phyloP scores from a whole-genome alignment of 768 basidiomycete species.

The Phallus indusiatus region DNA sequence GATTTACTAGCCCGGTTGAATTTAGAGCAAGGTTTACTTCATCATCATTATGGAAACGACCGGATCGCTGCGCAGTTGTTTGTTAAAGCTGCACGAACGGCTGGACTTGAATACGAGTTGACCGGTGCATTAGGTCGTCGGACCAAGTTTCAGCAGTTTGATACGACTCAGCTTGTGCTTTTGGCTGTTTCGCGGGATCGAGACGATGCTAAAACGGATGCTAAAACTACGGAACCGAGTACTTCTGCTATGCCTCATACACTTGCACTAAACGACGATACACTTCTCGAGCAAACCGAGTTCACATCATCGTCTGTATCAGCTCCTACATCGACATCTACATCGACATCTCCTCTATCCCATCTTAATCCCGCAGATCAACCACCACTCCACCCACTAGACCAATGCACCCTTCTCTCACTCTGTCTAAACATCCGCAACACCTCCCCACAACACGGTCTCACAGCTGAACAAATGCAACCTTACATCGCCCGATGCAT shows the following conservation, averaged over 20 bases:
- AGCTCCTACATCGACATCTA: slow-evolving; percentile 26
- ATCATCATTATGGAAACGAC: slow-evolving; percentile 70
- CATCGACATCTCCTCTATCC: slow-evolving; percentile 38
- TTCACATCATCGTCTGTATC: slow-evolving; percentile 65
- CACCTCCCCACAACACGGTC: slow-evolving; percentile 79
- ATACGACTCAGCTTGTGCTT: slow-evolving; percentile 83
- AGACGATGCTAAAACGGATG: slow-evolving; percentile 16
- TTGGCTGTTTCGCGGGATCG: slow-evolving; percentile 75
- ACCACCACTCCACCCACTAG: slow-evolving; percentile 82
- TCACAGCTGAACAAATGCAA: slow-evolving; percentile 86
- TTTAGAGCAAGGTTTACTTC: slow-evolving; percentile 70
- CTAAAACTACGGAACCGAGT: neutral
- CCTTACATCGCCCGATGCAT: slow-evolving; percentile 89
- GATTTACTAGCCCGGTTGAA: slow-evolving; percentile 60
- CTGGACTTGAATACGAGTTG: slow-evolving; percentile 78
- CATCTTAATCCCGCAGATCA: slow-evolving; percentile 80
- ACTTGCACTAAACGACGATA: slow-evolving; percentile 87
- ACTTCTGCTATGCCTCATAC: slow-evolving; percentile 53
- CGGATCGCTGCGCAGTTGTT: slow-evolving; percentile 71
- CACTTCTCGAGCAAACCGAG: slow-evolving; percentile 85
- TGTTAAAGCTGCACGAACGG: slow-evolving; percentile 63
- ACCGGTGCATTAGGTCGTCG: slow-evolving; percentile 89
- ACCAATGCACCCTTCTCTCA: slow-evolving; percentile 86
- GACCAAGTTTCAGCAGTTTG: slow-evolving; percentile 85
- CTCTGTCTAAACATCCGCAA: slow-evolving; percentile 88